Evolutionary conservation across 1,284 basidiomycete genomes (phyloP).

Genomic region (Lignosus rhinocerotis): DNA sequence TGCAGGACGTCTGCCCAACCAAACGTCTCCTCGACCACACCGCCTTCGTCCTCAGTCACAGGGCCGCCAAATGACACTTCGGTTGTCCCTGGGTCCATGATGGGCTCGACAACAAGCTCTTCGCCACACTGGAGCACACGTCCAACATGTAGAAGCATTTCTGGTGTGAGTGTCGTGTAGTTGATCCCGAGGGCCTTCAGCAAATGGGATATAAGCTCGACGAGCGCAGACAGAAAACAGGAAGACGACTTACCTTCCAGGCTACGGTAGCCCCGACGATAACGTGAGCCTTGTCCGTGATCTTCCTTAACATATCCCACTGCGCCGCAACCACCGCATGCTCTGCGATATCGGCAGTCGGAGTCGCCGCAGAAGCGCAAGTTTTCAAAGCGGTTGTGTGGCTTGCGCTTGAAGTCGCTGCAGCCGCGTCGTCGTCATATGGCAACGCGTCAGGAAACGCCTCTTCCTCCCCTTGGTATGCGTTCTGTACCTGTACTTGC

Average conservation of each 20-base stretch:
- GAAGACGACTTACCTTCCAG: conserved; percentile 49
- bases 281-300: conserved; percentile 37
- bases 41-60: conserved; percentile 20
- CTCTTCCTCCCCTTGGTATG: conserved; percentile 15
- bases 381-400: background rate
- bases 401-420: background rate
- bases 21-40: conserved; percentile 25
- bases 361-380: too few relatives aligned
- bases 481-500: background rate
- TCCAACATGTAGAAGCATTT: conserved; percentile 47
- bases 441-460: conserved; percentile 22
- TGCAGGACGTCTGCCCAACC: conserved; percentile 29
- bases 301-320: conserved; percentile 40
- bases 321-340: conserved; percentile 41
- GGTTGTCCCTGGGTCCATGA: conserved; percentile 16
- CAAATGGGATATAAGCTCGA: background rate
- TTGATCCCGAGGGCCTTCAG: conserved; percentile 53
- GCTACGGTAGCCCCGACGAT: conserved; percentile 41
- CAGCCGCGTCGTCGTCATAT: conserved; percentile 23
- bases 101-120: conserved; percentile 32
- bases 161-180: conserved; percentile 52
- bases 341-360: conserved; percentile 29
- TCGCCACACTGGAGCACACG: conserved; percentile 34
- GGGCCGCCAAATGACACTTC: conserved; percentile 28
- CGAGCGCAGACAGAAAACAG: background rate